Percentiles rank a stretch among this genome's conserved stretches.
Conservation (phyloP, 352 stramenopile species). For the Elongisporangium undulatum region DNA sequence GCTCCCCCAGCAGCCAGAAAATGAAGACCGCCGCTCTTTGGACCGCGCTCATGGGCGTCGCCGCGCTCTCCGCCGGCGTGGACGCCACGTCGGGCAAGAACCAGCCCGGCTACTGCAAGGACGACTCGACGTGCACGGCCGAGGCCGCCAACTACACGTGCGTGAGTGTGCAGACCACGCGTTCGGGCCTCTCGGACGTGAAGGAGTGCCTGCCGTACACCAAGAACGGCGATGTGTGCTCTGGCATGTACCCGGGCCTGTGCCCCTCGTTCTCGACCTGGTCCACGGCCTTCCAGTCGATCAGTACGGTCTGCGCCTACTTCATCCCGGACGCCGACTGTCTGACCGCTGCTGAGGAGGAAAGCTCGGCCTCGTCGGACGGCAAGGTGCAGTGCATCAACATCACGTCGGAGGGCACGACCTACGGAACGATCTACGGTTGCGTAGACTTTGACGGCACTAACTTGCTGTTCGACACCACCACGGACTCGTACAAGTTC, state of each 20-base stretch:
- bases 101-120: conserved; percentile 58
- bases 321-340: conserved; percentile 54
- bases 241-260: conserved; percentile 41
- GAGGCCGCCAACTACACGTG: conserved; percentile 42
- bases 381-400: conserved; percentile 32
- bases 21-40: conserved; percentile 23
- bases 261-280: conserved; percentile 78
- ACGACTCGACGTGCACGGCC: conserved; percentile 40
- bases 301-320: conserved; percentile 69
- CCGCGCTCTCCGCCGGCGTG: conserved; percentile 8
- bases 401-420: conserved; percentile 23
- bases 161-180: conserved; percentile 77
- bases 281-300: conserved; percentile 52
- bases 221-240: conserved; percentile 47
- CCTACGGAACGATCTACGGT: conserved; percentile 62
- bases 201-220: conserved; percentile 74
- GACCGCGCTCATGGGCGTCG: conserved; percentile 17
- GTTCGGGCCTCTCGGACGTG: conserved; percentile 49
- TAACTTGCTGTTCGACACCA: conserved; percentile 50
- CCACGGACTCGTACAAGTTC: conserved; percentile 45
- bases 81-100: conserved; percentile 33
- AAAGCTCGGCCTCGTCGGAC: conserved; percentile 11
- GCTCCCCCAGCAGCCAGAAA: conserved; percentile 3
- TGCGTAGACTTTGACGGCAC: conserved; percentile 71
- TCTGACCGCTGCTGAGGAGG: conserved; percentile 11